A percentile compares a stretch with the other conserved stretches of the same genome.
Evolutionary conservation across 768 basidiomycete genomes (phyloP).

Genomic region (Lanmaoa rubissima): DNA sequence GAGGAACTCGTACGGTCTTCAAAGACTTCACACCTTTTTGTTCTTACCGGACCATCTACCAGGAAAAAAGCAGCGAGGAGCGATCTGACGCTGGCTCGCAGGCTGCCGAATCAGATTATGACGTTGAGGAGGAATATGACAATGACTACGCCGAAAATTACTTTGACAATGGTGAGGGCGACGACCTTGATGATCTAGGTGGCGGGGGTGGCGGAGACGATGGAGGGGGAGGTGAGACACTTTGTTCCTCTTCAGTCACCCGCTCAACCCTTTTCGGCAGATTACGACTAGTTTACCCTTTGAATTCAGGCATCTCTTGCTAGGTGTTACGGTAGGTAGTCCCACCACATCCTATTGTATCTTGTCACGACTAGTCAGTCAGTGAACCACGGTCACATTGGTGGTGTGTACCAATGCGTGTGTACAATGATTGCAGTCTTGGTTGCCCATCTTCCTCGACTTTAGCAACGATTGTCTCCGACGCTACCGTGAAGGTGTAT

Average conservation of each 20-base stretch:
- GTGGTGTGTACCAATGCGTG: neutral
- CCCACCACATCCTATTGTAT: neutral
- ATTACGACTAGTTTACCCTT: conserved; percentile 26
- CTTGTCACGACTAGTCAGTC: neutral
- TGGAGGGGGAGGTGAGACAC: conserved; percentile 51
- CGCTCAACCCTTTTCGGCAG: conserved; percentile 5
- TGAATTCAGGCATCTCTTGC: neutral
- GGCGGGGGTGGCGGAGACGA: conserved; percentile 66
- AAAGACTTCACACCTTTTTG: neutral
- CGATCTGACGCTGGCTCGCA: conserved; percentile 67
- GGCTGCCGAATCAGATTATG: conserved; percentile 69
- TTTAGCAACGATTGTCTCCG: neutral
- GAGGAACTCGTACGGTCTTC: conserved; percentile 49
- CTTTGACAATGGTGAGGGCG: conserved; percentile 86
- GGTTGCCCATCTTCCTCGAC: neutral
- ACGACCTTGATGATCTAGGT: conserved; percentile 76
- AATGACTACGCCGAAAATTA: conserved; percentile 91
- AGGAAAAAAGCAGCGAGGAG: conserved; percentile 75
- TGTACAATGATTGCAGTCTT: neutral
- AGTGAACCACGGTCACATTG: neutral
- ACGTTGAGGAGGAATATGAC: conserved; percentile 88
- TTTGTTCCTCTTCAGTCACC: neutral
- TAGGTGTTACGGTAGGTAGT: conserved; percentile 5
- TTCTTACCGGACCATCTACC: neutral
- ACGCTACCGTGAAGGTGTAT: neutral